Evolutionary conservation across 2,329 filamentous ascomycete species (phyloP), one percentile per base, ranked within the genome.

Genomic region (Stachybotrys chlorohalonatus): DNA sequence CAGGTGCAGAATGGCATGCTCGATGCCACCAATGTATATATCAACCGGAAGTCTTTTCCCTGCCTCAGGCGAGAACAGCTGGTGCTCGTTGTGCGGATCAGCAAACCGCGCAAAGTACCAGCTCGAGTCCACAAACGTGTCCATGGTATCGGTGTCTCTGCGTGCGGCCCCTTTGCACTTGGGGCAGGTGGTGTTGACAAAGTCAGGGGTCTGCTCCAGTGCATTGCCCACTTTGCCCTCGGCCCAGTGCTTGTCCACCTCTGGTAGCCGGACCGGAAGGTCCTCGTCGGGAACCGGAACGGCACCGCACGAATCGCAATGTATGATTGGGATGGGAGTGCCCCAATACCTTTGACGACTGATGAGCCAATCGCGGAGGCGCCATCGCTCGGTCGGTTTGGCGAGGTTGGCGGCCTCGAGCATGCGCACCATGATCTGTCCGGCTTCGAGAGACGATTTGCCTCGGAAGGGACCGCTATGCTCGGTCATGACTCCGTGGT

Each of bases 311-410:
- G 77, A 77, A 16, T 72, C 68, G 65, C 91, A 95, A 70, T 96
- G 90, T 42, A 95, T 77, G 53, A 96, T 91, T 16, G 91, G 91
- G 53, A 96, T 95, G 0, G 91, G 91, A 0, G 90, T 83, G 13
- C 91, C 91, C 91, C 91, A 96, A 67, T 95, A 95, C 59, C 91
- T 79, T 69, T 96, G 91, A n/a, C 91, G 84, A 67, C 90, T 95
- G 63, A 96, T 87, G 54, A 96, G 75, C 91, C 91, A 96, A 70
- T 96, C 91, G 56, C 90, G 79, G 31, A 96, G 77, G 52, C 87
- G 84, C 89, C 90, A 95, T 57, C 83, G 88, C 56, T 89, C 83
- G 8, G 81, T 75, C n/a, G 74, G 68, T 55, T 82, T 76, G 9
- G 84, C 89, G n/a, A 84, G 73, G 1, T 75, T 71, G 6, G 81